Base-by-base conservation (phyloP, 371 early-diverging fungal species). In the Mucor ambiguus region DNA sequence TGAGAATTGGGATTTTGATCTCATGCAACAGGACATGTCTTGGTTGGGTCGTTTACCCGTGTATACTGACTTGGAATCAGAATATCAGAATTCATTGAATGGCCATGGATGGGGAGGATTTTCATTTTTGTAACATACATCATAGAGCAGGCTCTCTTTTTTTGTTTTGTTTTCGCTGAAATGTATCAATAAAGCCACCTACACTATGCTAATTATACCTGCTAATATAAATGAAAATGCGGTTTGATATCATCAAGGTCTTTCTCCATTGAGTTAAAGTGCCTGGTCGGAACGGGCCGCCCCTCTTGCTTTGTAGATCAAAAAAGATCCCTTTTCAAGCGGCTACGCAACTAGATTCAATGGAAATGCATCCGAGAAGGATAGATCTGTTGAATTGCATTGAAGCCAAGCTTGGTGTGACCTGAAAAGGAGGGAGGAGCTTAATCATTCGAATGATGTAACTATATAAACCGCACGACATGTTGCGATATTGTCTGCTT, bases 1-100 rank as follows among this genome's bases (percentile, higher is more conserved):
- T 56, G 35, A 22, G 9, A n/a, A 56, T 22, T 73, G 69, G 70
- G 70, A 73, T 5, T 46, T 69, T 9, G 73, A 69, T 48, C 41
- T 69, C 26, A 56, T 56, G 57, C 69, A 69, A 48, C 52, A 52
- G 28, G 73, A 72, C 35, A 72, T 72, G 69, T 69, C 73, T 12
- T 69, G 69, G 69, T 58, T 72, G 29, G 70, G 69, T 18, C 73
- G 73, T 20, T 48, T 73, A 18, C 73, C 73, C 20, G 73, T 73
- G n/a, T 73, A 69, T 41, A 69, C 69, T 29, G 73, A 69, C 30
- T 44, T 69, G 16, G 70, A 69, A 44, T 69, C 73, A n/a, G 73
- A 66, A 24, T 35, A 66, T 12, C 72, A 72, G 20, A 52, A 52
- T 52, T 56, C 60, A 52, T 64, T 56, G 33, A 56, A n/a, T 56